Evolutionary conservation across 225 moss, liverwort and hornwort genomes (phyloP), one percentile per base, ranked within the genome.

Genomic region (Climacium dendroides): DNA sequence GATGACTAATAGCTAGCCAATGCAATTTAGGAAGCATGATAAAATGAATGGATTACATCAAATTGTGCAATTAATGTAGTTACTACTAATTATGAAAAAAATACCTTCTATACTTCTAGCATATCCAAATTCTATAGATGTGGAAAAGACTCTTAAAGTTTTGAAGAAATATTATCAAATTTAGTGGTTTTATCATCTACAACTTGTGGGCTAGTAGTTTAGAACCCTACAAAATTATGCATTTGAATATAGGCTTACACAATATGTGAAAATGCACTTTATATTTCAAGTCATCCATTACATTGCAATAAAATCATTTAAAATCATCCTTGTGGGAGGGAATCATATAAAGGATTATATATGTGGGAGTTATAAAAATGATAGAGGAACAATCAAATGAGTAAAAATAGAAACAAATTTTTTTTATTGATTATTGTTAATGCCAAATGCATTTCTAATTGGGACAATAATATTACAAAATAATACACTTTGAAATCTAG

Each of bases 101-200:
- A 9, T 12, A 2, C 4, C 3, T 10, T 14, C 4, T 6, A 19
- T 32, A 4, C 8, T 43, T 58, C 0, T 41, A 58, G 8, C 8
- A 29, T 54, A 32, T 69, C 0, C 34, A 54, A 70, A 57, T 23
- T n/a, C 1, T 57, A 54, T 32, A 2, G 1, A 71, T 57, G 2
- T 3, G 0, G 1, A 60, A 25, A 41, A 83, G 13, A 30, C 1
- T 41, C 4, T 14, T 29, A 13, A n/a, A n/a, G 19, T 29, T 29
- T 30, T 9, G 19, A 41, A 2, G 6, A 39, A 30, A 19, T 39
- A 15, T 2, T 55, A 26, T 6, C 3, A 0, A 66, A 52, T 52
- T 7, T 37, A 7, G 12, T 2, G 5, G 6, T 17, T 52, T 50
- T 12, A 17, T 65, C 3, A 35, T 2, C 10, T 34, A 35, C 6